phyloP scores from a whole-genome alignment of 306 rosid genomes.

The Citrullus mucosospermus region DNA sequence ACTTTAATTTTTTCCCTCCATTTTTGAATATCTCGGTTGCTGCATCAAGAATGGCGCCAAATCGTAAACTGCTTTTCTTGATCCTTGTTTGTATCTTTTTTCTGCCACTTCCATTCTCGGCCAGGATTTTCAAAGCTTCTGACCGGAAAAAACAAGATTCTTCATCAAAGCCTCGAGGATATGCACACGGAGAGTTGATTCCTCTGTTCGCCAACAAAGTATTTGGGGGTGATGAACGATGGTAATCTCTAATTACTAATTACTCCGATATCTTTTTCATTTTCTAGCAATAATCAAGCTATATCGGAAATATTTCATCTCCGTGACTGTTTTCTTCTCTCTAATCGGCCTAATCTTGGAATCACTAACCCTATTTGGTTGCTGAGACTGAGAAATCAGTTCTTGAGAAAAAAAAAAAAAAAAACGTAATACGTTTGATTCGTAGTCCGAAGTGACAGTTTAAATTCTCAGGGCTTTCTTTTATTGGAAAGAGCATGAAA shows the following conservation, averaged over 20 bases:
- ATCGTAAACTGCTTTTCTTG: background rate
- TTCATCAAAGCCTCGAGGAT: background rate
- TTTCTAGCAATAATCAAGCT: background rate
- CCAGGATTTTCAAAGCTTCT: background rate
- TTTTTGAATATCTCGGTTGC: background rate
- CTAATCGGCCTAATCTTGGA: background rate
- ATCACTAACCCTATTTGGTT: background rate
- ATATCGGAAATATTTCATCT: background rate
- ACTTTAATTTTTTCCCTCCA: background rate
- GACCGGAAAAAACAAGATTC: background rate
- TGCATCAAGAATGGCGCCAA: slow-evolving; percentile 9
- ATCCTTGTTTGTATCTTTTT: background rate
- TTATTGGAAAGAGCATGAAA: background rate
- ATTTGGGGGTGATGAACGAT: background rate
- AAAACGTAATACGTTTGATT: background rate
- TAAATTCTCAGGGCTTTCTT: background rate
- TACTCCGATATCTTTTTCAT: background rate
- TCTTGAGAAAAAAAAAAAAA: background rate
- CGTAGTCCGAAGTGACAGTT: background rate
- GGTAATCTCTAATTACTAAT: background rate
- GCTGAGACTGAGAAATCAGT: background rate
- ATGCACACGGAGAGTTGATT: slow-evolving; percentile 1
- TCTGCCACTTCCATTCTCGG: background rate
- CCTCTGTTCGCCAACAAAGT: slow-evolving; percentile 16
- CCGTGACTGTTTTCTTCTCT: background rate